Evolutionary conservation across 2,329 filamentous ascomycete species (phyloP).

Genomic region (Fusarium buxicola): DNA sequence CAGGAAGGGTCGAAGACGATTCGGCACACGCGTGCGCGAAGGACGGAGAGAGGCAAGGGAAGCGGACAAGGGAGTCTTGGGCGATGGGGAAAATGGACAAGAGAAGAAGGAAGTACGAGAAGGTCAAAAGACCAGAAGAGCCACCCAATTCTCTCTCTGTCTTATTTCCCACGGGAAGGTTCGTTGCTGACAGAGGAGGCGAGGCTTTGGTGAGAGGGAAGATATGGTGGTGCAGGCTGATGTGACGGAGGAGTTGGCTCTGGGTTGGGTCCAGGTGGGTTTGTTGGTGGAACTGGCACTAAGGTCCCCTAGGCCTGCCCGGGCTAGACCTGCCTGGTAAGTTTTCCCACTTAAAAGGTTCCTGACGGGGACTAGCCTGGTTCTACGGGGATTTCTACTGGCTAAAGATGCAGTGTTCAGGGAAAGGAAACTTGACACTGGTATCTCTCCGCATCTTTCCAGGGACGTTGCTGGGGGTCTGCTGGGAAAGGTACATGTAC

Average conservation of each 20-base stretch:
- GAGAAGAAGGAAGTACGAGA: not conserved
- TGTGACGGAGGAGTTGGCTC: constrained; percentile 41
- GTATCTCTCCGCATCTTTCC: constrained; percentile 30
- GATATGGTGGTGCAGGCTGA: constrained; percentile 41
- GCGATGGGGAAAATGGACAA: not conserved
- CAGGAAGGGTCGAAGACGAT: constrained; percentile 21
- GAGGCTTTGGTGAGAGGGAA: constrained; percentile 41
- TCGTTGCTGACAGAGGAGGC: constrained; percentile 30
- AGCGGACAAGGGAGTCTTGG: constrained; percentile 33
- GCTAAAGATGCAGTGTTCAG: constrained; percentile 2
- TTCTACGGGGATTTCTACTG: constrained; percentile 7
- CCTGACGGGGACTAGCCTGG: constrained; percentile 24
- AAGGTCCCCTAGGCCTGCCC: not conserved
- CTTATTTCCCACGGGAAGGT: not conserved
- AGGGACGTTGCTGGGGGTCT: constrained; percentile 1
- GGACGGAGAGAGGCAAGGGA: constrained; percentile 28
- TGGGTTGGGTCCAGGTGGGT: constrained; percentile 29
- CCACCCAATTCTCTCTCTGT: constrained; percentile 11
- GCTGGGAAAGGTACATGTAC: constrained; percentile 12
- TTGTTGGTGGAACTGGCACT: constrained; percentile 4
- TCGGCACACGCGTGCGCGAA: constrained; percentile 22
- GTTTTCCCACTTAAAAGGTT: constrained; percentile 10
- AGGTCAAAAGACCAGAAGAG: constrained; percentile 3
- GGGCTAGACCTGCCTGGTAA: constrained; percentile 5
- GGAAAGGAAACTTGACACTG: constrained; percentile 35